Evolutionary conservation across 371 early-diverging fungal genomes (phyloP), one percentile per base, ranked within the genome.

Genomic region (Actinomortierella ambigua): DNA sequence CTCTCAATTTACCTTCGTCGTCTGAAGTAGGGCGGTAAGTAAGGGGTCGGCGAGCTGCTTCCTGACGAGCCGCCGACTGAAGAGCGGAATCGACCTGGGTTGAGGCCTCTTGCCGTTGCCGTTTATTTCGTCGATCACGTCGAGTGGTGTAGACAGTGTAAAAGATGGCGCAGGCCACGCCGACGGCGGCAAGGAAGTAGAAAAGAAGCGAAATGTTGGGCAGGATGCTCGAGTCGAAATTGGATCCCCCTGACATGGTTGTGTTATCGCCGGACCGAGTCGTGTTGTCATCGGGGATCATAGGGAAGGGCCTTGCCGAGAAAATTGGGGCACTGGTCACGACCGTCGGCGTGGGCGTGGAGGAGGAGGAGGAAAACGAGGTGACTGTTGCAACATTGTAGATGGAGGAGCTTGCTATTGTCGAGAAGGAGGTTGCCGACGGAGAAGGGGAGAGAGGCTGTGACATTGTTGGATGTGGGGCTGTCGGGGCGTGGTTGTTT

Each of bases 111-210:
- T 34, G 7, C 11, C 61, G 23, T 26, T 49, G 39, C 29, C 57
- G 60, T 20, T 40, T 53, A 22, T 56, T 56, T 34, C 58, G 61
- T 39, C 71, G 65, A n/a, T 55, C 29, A 0, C 69, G 41, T 15
- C 68, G 68, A 26, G 57, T 55, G 2, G 59, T 27, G 58, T 59
- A 63, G 57, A 62, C 22, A 3, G 60, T 58, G 53, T 62, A 73
- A 15, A 63, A 47, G 34, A 63, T 27, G 26, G 57, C 63, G 14
- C 61, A 26, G n/a, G 59, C 18, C 15, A 73, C 9, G 1, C 50
- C 63, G 15, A 68, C 9, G 26, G 55, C 57, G 18, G 56, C 63
- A 24, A 61, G 49, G 39, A 63, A 47, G 51, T 63, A 68, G 20
- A 68, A 55, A 18, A 63, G 29, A 0, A 63, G 49, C 27, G 51